Percentiles rank a stretch among this genome's conserved stretches.
Evolutionary conservation across 208 protist species (phyloP).

Genomic region (Trypanosoma melophagium): DNA sequence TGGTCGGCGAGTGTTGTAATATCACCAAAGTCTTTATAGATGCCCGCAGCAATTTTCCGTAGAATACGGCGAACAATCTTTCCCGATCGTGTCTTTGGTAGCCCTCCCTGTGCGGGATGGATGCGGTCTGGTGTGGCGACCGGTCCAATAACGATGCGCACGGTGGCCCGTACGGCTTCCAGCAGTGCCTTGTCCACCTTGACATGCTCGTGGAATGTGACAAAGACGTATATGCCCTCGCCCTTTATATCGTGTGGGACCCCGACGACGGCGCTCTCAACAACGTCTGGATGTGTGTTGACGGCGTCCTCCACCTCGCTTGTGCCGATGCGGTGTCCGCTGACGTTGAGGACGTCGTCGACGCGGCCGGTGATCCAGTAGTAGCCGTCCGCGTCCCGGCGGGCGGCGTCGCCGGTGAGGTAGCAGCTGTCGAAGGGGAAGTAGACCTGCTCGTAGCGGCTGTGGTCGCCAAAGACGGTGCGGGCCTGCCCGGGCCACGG

Average conservation of each 20-base stretch:
- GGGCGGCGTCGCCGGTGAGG: conserved; percentile 95
- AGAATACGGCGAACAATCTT: conserved; percentile 99
- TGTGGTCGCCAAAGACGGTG: conserved; percentile 90
- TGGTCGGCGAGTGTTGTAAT: conserved; percentile 90
- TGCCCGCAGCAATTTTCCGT: conserved; percentile 92
- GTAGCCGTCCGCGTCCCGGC: conserved; percentile 96
- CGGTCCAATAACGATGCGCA: conserved; percentile 92
- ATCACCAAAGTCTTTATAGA: conserved; percentile 91
- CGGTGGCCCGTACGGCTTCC: conserved; percentile 59
- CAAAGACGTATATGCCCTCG: conserved; percentile 93
- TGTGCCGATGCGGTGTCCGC: conserved; percentile 96
- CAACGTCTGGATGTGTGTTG: conserved; percentile 70
- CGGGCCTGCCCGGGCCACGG: conserved; percentile 93
- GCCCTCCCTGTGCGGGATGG: conserved; percentile 60
- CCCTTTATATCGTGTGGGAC: conserved; percentile 95
- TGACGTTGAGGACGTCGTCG: conserved; percentile 97
- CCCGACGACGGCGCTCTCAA: conserved; percentile 94
- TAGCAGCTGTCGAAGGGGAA: conserved; percentile 93
- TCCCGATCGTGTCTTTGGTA: conserved; percentile 98
- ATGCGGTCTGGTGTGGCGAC: conserved; percentile 95
- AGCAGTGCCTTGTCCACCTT: conserved; percentile 58
- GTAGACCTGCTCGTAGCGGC: conserved; percentile 92
- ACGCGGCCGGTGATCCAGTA: conserved; percentile 97
- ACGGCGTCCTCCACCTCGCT: conserved; percentile 93
- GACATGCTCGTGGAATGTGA: conserved; percentile 83